A percentile compares a stretch with the other conserved stretches of the same genome.
Evolutionary conservation across 2,329 filamentous ascomycete species (phyloP).

Genomic region (Cytospora leucostoma): DNA sequence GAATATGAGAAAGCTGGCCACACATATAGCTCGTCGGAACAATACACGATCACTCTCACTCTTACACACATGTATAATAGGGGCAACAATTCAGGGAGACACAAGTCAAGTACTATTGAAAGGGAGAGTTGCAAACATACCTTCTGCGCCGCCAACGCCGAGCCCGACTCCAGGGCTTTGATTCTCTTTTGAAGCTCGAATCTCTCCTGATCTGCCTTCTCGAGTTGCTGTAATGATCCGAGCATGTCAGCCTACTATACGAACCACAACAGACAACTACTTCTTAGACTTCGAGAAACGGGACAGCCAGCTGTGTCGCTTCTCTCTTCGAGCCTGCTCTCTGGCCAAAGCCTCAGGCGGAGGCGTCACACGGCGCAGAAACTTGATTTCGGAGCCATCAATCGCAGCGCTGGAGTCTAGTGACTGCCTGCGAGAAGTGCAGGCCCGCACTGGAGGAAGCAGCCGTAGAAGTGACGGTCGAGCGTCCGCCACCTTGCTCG

Average conservation of each 20-base stretch:
- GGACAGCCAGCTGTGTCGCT: constrained; percentile 8
- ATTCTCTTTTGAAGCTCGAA: constrained; percentile 57
- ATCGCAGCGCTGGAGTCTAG: constrained; percentile 1
- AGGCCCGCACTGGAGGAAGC: constrained; percentile 3
- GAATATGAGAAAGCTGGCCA: constrained; percentile 21
- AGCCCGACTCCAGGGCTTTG: constrained; percentile 54
- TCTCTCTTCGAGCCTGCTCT: constrained; percentile 2
- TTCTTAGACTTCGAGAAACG: constrained; percentile 19
- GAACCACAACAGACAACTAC: neutral
- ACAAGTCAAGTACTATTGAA: constrained; percentile 13
- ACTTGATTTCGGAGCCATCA: neutral
- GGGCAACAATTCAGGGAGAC: constrained; percentile 15
- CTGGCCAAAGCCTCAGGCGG: constrained; percentile 16
- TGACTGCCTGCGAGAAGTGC: neutral
- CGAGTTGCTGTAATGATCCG: constrained; percentile 52
- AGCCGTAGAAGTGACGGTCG: neutral
- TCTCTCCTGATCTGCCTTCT: constrained; percentile 58
- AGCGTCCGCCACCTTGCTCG: neutral
- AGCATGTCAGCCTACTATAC: constrained; percentile 29
- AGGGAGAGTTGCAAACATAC: constrained; percentile 42
- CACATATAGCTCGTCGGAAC: constrained; percentile 10
- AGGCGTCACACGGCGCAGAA: constrained; percentile 28
- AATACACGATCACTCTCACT: constrained; percentile 3
- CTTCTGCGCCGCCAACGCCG: constrained; percentile 53
- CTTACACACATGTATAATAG: neutral